These are phyloP conservation scores for Blastomyces silverae DNA, from an alignment of 2,329 filamentous ascomycete species.

Conservation along the genomic window DNA sequence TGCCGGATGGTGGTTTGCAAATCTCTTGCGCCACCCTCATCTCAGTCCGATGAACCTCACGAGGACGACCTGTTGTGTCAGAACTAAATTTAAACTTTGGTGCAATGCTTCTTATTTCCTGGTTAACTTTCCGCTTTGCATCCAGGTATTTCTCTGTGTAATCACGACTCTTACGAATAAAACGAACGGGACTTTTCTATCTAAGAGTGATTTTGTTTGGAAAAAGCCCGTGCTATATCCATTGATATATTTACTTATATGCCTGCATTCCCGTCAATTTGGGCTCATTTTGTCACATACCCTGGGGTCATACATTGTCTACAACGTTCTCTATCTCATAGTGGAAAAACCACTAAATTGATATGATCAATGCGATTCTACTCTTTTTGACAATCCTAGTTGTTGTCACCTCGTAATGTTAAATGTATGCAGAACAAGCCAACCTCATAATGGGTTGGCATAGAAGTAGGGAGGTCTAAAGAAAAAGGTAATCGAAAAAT, in stretches of 20 bases:
- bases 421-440: not conserved
- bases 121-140: not conserved
- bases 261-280: not conserved
- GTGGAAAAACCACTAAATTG: not conserved
- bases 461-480: not conserved
- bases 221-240: not conserved
- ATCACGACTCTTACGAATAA: not conserved
- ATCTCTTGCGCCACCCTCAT: not conserved
- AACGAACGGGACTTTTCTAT: not conserved
- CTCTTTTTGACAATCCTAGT: not conserved
- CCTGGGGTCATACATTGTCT: not conserved
- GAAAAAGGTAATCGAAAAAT: not conserved
- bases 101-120: not conserved
- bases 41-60: not conserved
- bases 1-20: conserved; percentile 8
- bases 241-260: not conserved
- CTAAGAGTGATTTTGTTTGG: not conserved
- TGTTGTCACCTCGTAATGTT: not conserved
- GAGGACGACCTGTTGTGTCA: not conserved
- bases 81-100: not conserved
- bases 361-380: not conserved
- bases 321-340: not conserved
- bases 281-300: not conserved
- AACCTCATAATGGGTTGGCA: not conserved
- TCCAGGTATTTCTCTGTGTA: not conserved